A percentile compares a stretch with the other conserved stretches of the same genome.
Conservation (phyloP, 2,329 filamentous ascomycete genomes). For the Purpureocillium takamizusanense region DNA sequence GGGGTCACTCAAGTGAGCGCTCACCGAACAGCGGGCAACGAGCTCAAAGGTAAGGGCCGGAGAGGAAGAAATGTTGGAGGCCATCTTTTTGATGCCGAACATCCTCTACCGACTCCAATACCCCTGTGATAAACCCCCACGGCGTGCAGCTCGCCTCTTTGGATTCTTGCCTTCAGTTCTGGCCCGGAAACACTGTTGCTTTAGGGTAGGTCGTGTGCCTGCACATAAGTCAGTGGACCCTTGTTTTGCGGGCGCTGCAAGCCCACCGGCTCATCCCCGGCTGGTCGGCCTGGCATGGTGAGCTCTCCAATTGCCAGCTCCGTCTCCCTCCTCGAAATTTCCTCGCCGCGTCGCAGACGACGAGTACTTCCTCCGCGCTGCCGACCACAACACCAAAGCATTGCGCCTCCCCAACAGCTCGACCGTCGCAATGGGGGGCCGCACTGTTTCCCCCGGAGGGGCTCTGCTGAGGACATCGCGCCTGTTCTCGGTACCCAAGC, state of each 20-base stretch:
- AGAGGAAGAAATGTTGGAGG: constrained; percentile 41
- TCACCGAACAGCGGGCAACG: constrained; percentile 70
- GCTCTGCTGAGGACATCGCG: constrained; percentile 76
- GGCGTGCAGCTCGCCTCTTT: neutral
- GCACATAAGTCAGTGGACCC: neutral
- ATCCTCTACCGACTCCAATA: constrained; percentile 9
- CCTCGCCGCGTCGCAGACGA: constrained; percentile 7
- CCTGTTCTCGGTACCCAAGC: constrained; percentile 76
- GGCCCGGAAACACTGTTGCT: too few relatives aligned
- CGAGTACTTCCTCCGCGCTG: constrained; percentile 1
- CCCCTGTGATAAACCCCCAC: neutral
- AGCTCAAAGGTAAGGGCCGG: constrained; percentile 72
- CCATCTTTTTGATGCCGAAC: constrained; percentile 33
- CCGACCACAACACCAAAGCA: constrained; percentile 12
- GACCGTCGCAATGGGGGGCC: constrained; percentile 21
- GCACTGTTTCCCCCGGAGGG: constrained; percentile 48
- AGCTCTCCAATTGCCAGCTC: constrained; percentile 2
- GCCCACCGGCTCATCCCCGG: constrained; percentile 21
- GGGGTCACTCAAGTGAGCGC: constrained; percentile 18
- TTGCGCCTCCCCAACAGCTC: constrained; percentile 19
- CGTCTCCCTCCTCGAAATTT: constrained; percentile 20
- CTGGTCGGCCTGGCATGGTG: too few relatives aligned
- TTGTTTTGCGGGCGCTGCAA: too few relatives aligned
- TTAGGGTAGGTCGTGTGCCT: constrained; percentile 1
- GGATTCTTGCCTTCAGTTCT: constrained; percentile 3